A percentile compares a stretch with the other conserved stretches of the same genome.
Evolutionary conservation across 2,329 filamentous ascomycete genomes (phyloP).

Genomic region (Xylariaceae sp.): DNA sequence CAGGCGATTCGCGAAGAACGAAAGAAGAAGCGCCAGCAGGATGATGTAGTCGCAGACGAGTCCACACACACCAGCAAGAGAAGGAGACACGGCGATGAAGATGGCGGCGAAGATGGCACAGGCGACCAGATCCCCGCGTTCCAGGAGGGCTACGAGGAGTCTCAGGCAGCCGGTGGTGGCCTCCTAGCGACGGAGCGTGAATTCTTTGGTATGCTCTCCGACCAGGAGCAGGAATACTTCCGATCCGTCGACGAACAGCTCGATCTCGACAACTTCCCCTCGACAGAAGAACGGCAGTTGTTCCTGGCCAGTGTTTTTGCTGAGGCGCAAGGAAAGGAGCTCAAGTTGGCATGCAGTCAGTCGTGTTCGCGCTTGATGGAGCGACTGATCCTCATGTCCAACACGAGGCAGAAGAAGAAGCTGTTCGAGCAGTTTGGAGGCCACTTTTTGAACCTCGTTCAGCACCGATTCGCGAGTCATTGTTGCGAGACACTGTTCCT

Average conservation of each 20-base stretch:
- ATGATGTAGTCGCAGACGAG: constrained; percentile 19
- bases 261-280: constrained; percentile 80
- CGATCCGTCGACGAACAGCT: constrained; percentile 83
- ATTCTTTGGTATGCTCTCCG: constrained; percentile 89
- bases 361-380: constrained; percentile 93
- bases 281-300: constrained; percentile 62
- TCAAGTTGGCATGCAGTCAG: constrained; percentile 94
- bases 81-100: constrained; percentile 23
- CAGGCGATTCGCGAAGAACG: constrained; percentile 34
- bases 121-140: constrained; percentile 20
- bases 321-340: constrained; percentile 85
- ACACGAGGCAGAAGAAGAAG: constrained; percentile 72
- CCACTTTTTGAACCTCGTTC: constrained; percentile 83
- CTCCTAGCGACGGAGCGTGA: constrained; percentile 50
- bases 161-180: constrained; percentile 5
- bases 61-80: constrained; percentile 21
- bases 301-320: constrained; percentile 79
- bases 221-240: constrained; percentile 95
- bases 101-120: constrained; percentile 3
- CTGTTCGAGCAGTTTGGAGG: constrained; percentile 80
- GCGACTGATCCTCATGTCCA: constrained; percentile 77
- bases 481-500: constrained; percentile 93
- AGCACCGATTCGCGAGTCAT: constrained; percentile 94
- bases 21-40: constrained; percentile 30
- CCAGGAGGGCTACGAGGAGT: constrained; percentile 23